Percentiles rank a stretch among this genome's conserved stretches.
Conservation (phyloP, 1,284 basidiomycete genomes). For the Irpex sp. region DNA sequence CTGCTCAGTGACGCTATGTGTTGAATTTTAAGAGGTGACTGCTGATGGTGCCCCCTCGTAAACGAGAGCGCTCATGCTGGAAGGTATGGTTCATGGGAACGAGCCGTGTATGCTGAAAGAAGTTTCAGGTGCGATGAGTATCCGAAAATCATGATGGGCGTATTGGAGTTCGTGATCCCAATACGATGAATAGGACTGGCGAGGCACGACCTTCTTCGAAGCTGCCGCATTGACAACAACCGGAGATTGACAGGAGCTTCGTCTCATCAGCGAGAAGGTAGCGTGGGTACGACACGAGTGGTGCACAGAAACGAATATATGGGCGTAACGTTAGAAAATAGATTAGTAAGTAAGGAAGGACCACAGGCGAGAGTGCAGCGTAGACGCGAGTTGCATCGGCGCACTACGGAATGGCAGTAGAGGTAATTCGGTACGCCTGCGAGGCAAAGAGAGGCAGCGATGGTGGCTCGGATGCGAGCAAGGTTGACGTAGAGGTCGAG, state of each 20-base stretch:
- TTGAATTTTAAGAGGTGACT: not conserved
- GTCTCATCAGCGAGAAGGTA: not conserved
- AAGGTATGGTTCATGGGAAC: not conserved
- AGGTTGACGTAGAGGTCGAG: too few relatives aligned
- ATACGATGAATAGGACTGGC: not conserved
- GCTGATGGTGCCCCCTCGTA: not conserved
- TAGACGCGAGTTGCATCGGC: too few relatives aligned
- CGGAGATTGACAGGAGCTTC: not conserved
- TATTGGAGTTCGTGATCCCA: not conserved
- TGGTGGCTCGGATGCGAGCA: too few relatives aligned
- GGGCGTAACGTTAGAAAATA: too few relatives aligned
- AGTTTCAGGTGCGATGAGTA: not conserved
- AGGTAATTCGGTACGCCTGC: too few relatives aligned
- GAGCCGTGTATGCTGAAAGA: not conserved
- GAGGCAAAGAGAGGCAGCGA: too few relatives aligned
- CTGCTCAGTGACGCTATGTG: not conserved
- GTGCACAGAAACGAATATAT: too few relatives aligned
- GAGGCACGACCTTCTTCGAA: not conserved
- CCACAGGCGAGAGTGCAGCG: too few relatives aligned
- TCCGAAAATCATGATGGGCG: not conserved
- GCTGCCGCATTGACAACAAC: not conserved
- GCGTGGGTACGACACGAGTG: not conserved
- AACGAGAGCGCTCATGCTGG: not conserved
- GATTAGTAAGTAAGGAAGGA: too few relatives aligned
- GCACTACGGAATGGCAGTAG: too few relatives aligned